A percentile compares a stretch with the other conserved stretches of the same genome.
phyloP scores from a whole-genome alignment of 2,329 filamentous ascomycete genomes.

The Westerdykella ornata region DNA sequence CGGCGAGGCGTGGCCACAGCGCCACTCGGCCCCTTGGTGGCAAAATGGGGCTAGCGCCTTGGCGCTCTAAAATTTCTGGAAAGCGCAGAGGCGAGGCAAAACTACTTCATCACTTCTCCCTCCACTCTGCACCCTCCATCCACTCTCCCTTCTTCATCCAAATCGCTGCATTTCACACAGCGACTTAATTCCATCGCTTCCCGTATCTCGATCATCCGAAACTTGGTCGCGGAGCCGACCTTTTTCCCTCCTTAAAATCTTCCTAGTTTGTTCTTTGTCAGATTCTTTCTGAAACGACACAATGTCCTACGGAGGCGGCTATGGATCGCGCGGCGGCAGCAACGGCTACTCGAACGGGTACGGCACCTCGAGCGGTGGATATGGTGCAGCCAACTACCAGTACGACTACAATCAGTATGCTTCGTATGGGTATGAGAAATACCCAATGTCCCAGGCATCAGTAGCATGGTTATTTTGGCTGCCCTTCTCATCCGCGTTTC shows the following conservation, averaged over 20 bases:
- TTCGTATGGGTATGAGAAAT: constrained; percentile 41
- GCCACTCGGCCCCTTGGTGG: constrained; percentile 2
- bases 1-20: too few species aligned
- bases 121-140: neutral
- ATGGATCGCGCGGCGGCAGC: constrained; percentile 40
- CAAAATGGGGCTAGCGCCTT: constrained; percentile 2
- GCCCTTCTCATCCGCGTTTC: constrained; percentile 10
- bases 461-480: constrained; percentile 29
- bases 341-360: constrained; percentile 51
- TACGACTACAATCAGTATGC: constrained; percentile 44
- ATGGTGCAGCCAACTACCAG: constrained; percentile 43
- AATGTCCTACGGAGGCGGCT: constrained; percentile 62
- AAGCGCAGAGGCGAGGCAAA: neutral
- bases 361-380: constrained; percentile 38
- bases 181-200: constrained; percentile 23
- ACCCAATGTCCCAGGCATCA: constrained; percentile 38
- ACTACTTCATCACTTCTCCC: neutral
- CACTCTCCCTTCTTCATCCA: constrained; percentile 1
- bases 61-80: constrained; percentile 2
- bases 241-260: constrained; percentile 13
- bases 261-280: constrained; percentile 22
- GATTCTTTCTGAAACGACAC: constrained; percentile 36
- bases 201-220: neutral
- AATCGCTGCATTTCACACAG: constrained; percentile 5
- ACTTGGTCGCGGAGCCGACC: constrained; percentile 7